These are phyloP conservation scores for Ustilago hordei DNA, from an alignment of 1,284 basidiomycete species.

Conservation along the genomic window DNA sequence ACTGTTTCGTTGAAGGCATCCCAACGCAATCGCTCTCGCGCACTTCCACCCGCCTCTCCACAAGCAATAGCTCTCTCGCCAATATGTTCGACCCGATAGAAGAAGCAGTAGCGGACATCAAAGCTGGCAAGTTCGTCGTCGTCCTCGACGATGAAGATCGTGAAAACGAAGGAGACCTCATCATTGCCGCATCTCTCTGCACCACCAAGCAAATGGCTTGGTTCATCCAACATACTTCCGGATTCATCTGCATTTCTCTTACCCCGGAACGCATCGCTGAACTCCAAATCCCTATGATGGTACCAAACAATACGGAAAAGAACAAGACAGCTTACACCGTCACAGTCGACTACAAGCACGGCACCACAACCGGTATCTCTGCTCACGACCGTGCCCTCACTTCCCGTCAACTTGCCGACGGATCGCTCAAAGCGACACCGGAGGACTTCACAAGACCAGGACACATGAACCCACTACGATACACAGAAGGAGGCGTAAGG, in stretches of 20 bases:
- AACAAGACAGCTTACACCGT: slow-evolving; percentile 97
- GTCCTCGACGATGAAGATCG: slow-evolving; percentile 68
- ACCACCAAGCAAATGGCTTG: slow-evolving; percentile 98
- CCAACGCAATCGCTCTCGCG: not conserved
- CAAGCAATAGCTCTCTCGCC: not conserved
- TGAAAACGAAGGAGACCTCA: slow-evolving; percentile 69
- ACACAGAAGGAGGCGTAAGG: slow-evolving; percentile 85
- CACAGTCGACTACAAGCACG: slow-evolving; percentile 90
- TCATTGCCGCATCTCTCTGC: slow-evolving; percentile 70
- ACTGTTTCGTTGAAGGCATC: no score
- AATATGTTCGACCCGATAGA: slow-evolving; percentile 63
- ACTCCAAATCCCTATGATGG: slow-evolving; percentile 94
- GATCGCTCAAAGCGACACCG: slow-evolving; percentile 24
- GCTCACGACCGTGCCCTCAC: slow-evolving; percentile 93
- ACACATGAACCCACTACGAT: slow-evolving; percentile 92
- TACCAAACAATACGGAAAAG: slow-evolving; percentile 87
- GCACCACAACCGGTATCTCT: slow-evolving; percentile 96
- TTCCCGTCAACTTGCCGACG: slow-evolving; percentile 79
- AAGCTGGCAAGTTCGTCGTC: slow-evolving; percentile 63
- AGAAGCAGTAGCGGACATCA: slow-evolving; percentile 55
- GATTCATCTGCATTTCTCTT: slow-evolving; percentile 92
- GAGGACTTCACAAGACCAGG: slow-evolving; percentile 91
- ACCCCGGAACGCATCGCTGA: slow-evolving; percentile 80
- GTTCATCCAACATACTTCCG: slow-evolving; percentile 89
- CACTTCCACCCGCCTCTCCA: not conserved